Evolutionary conservation across 2,329 filamentous ascomycete species (phyloP).

Genomic region (Rutstroemia sp.): DNA sequence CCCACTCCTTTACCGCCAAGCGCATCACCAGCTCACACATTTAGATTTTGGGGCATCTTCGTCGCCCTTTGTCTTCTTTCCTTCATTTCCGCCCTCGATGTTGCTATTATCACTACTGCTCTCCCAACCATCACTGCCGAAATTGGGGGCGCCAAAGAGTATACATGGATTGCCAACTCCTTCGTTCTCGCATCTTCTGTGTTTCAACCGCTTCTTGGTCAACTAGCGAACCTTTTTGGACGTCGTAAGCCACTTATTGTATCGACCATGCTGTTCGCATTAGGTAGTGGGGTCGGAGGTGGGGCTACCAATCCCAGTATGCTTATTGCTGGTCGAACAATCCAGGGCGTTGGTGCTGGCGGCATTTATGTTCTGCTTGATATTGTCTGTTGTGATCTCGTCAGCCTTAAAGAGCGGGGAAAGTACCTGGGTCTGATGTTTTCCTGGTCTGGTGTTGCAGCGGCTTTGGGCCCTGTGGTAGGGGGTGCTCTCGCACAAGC

Average conservation of each 20-base stretch:
- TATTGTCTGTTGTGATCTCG: conserved; percentile 42
- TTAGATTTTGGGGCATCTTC: conserved; percentile 1
- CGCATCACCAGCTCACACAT: background rate
- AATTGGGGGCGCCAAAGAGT: background rate
- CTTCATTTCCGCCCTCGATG: conserved; percentile 7
- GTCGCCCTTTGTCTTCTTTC: background rate
- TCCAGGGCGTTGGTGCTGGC: conserved; percentile 41
- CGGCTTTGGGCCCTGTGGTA: conserved; percentile 14
- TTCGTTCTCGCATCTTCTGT: conserved; percentile 7
- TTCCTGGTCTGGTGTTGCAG: background rate
- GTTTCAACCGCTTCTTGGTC: conserved; percentile 4
- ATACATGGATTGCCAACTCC: conserved; percentile 11
- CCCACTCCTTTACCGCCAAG: background rate
- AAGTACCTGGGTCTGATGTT: conserved; percentile 33
- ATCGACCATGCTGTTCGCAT: conserved; percentile 36
- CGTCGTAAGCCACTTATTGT: background rate
- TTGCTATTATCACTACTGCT: background rate
- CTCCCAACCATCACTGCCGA: conserved; percentile 3
- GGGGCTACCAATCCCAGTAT: conserved; percentile 35
- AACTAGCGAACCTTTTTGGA: conserved; percentile 7
- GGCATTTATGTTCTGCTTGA: conserved; percentile 39
- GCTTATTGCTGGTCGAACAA: conserved; percentile 41
- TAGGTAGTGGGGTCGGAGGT: conserved; percentile 46
- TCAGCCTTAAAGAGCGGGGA: conserved; percentile 39
- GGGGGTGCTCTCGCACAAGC: conserved; percentile 20